These are phyloP conservation scores for Pogostemon cablin DNA, from an alignment of 257 asterid genomes.

Conservation along the genomic window DNA sequence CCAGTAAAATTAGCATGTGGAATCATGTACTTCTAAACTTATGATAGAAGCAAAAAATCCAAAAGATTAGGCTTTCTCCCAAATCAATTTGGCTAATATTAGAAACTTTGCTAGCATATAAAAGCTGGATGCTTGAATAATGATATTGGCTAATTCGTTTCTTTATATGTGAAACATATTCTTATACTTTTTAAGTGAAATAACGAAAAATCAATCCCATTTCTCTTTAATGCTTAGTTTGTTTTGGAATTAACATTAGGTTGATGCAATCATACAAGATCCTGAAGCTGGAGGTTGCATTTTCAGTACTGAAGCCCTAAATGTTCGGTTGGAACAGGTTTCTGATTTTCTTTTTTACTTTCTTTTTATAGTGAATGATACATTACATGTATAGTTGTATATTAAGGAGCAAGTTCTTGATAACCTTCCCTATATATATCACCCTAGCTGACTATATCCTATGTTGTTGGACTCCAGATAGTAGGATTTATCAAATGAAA, in stretches of 20 bases:
- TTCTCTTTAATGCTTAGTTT: conserved; percentile 25
- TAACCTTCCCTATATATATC: background rate
- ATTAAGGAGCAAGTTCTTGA: conserved; percentile 2
- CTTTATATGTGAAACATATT: conserved; percentile 13
- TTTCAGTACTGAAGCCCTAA: conserved; percentile 62
- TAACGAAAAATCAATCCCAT: background rate
- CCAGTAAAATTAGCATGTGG: no score
- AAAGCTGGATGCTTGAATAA: background rate
- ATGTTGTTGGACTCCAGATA: conserved; percentile 1
- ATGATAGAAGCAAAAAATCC: conserved; percentile 18
- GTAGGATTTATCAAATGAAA: background rate
- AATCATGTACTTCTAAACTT: background rate
- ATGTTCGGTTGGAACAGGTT: conserved; percentile 77
- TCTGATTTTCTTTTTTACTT: conserved; percentile 11
- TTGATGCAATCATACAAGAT: conserved; percentile 85
- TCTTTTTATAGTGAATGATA: background rate
- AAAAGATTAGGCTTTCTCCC: background rate
- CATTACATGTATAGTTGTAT: background rate
- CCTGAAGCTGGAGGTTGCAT: conserved; percentile 74
- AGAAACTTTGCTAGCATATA: conserved; percentile 10
- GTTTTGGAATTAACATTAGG: conserved; percentile 44
- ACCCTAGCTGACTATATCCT: no score
- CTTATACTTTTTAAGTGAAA: background rate
- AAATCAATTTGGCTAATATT: background rate
- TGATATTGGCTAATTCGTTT: background rate